phyloP scores from a whole-genome alignment of 2,329 filamentous ascomycete genomes.

The Penicillium rolfsii region DNA sequence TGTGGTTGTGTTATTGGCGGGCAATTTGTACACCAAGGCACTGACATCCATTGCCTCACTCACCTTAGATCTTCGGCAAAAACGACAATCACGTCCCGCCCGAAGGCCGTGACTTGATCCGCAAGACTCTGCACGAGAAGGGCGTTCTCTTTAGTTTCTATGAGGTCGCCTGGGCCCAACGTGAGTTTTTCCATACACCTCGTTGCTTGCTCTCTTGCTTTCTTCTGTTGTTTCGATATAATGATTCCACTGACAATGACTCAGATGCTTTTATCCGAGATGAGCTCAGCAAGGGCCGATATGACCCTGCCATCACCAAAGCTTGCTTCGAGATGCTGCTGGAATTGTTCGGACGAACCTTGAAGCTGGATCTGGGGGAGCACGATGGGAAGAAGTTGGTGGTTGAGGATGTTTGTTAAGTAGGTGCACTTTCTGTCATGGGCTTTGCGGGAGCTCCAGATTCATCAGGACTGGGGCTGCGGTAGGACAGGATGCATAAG shows the following conservation, averaged over 20 bases:
- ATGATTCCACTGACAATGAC: constrained; percentile 12
- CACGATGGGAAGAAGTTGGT: constrained; percentile 63
- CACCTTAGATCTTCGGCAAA: constrained; percentile 75
- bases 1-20: neutral
- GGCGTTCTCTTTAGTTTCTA: constrained; percentile 78
- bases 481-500: neutral
- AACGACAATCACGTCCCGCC: constrained; percentile 88
- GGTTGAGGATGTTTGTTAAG: constrained; percentile 73
- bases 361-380: constrained; percentile 78
- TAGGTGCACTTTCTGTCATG: neutral
- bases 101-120: constrained; percentile 78
- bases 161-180: constrained; percentile 91
- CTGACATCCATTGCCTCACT: neutral
- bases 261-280: constrained; percentile 87
- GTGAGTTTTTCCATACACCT: constrained; percentile 46
- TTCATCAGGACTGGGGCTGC: neutral
- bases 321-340: constrained; percentile 89
- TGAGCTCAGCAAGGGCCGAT: constrained; percentile 89
- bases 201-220: neutral
- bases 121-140: constrained; percentile 76
- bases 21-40: too few relatives aligned
- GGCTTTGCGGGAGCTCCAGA: neutral
- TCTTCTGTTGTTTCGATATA: neutral
- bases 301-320: constrained; percentile 83
- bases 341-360: constrained; percentile 76